phyloP scores from a whole-genome alignment of 2,329 filamentous ascomycete species.

The Basipetospora chlamydospora region DNA sequence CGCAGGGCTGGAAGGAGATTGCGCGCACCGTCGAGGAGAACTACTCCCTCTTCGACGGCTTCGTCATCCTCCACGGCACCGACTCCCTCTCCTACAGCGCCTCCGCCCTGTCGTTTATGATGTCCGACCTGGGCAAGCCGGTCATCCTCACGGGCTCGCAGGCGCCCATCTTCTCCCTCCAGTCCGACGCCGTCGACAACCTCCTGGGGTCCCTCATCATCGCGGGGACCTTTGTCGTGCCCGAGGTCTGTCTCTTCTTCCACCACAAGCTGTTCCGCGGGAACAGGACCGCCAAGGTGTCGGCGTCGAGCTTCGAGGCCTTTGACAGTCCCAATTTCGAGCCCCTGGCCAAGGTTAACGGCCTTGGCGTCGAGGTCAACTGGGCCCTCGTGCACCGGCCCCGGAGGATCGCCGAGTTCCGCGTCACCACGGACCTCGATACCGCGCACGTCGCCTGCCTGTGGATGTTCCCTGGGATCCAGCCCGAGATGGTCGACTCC shows the following conservation, averaged over 20 bases:
- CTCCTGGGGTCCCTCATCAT: conserved; percentile 78
- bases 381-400: conserved; percentile 68
- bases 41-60: conserved; percentile 79
- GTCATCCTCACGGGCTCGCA: conserved; percentile 75
- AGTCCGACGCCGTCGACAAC: conserved; percentile 86
- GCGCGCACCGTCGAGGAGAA: conserved; percentile 67
- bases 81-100: conserved; percentile 83
- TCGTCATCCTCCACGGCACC: conserved; percentile 81
- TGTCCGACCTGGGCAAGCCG: conserved; percentile 79
- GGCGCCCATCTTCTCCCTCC: conserved; percentile 77
- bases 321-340: conserved; percentile 81
- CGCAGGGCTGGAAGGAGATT: conserved; percentile 74
- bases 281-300: conserved; percentile 78
- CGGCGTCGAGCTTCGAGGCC: conserved; percentile 71
- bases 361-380: conserved; percentile 64
- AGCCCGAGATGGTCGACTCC: conserved; percentile 82
- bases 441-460: conserved; percentile 83
- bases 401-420: conserved; percentile 58
- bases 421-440: conserved; percentile 59
- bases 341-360: conserved; percentile 68
- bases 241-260: conserved; percentile 89
- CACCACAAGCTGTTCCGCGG: conserved; percentile 81
- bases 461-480: conserved; percentile 83
- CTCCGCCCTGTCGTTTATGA: conserved; percentile 85
- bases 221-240: conserved; percentile 82